Evolutionary conservation across 208 protist genomes (phyloP), one percentile per base, ranked within the genome.

Genomic region (Balamuthia mandrillaris): DNA sequence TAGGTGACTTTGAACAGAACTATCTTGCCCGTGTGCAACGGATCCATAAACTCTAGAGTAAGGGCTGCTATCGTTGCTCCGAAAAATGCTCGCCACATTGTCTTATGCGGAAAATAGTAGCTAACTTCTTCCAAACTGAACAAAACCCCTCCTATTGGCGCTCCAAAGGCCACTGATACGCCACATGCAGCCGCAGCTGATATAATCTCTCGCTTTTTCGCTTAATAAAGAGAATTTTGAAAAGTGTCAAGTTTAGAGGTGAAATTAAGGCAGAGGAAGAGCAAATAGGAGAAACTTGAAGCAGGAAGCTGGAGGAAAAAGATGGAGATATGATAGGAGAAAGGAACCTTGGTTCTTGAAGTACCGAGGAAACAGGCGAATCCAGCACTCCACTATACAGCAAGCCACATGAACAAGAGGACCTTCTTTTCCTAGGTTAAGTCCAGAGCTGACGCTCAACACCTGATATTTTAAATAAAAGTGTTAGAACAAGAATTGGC

Each of bases 121-220:
- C 74, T 85, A 35, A 83, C 66, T 79, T 90, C 84, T 51, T 90
- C 88, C 27, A 91, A 52, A 9, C 37, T 47, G 44, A 91, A 90
- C 16, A 91, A 49, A 16, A 89, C 74, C 35, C 88, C 87, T 3
- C 89, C 89, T 47, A 90, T 84, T 44, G 89, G 89, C 52, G 89
- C 83, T 3, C 89, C 89, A 61, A 90, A 91, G 14, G 88, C 89
- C 16, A 91, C 89, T 14, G 79, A 78, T 1, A 91, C 85, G 42
- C 89, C 89, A 6, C 86, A 87, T 2, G 89, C 89, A 41, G 65
- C 31, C 29, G 89, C 89, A 2, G 81, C 75, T 16, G 44, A 78
- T 21, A 91, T 63, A 27, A 91, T 72, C 42, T 91, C 88, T 16
- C 89, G 77, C 44, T 89, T 89, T 51, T 88, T 89, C 18, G 74